Conservation (phyloP, 805 yeast species). For the Danielia reshetovae region DNA sequence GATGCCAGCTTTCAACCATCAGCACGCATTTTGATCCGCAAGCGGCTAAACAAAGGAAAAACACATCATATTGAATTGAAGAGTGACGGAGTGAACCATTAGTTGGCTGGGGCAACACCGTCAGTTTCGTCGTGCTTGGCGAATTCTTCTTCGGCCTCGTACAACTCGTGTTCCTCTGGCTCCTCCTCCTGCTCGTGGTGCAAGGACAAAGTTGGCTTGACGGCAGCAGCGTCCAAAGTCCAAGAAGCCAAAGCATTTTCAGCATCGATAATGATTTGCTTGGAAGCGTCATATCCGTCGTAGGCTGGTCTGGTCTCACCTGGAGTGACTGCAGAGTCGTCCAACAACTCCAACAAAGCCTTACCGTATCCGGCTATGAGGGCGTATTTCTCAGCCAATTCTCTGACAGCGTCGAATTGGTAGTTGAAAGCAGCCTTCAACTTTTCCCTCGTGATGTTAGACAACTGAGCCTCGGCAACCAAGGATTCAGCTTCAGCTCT, state of each 20-base stretch:
- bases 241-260: conserved; percentile 93
- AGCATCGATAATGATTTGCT: conserved; percentile 95
- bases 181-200: conserved; percentile 54
- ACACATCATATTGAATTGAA: neutral
- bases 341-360: conserved; percentile 91
- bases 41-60: neutral
- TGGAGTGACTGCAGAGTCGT: conserved; percentile 96
- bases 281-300: conserved; percentile 97
- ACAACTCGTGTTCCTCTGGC: conserved; percentile 40
- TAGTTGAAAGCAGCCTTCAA: conserved; percentile 95
- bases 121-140: conserved; percentile 34
- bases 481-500: conserved; percentile 99
- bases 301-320: conserved; percentile 98
- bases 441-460: conserved; percentile 97
- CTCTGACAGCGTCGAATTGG: conserved; percentile 94
- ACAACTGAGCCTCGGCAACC: conserved; percentile 98
- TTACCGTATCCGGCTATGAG: conserved; percentile 98
- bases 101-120: conserved; percentile 18
- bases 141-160: conserved; percentile 52
- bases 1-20: neutral
- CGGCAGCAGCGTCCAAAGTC: conserved; percentile 94
- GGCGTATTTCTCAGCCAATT: conserved; percentile 93
- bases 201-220: conserved; percentile 87
- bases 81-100: neutral
- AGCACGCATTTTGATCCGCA: neutral